Evolutionary conservation across 2,329 filamentous ascomycete species (phyloP).

Genomic region (Sordariomycetes sp.): DNA sequence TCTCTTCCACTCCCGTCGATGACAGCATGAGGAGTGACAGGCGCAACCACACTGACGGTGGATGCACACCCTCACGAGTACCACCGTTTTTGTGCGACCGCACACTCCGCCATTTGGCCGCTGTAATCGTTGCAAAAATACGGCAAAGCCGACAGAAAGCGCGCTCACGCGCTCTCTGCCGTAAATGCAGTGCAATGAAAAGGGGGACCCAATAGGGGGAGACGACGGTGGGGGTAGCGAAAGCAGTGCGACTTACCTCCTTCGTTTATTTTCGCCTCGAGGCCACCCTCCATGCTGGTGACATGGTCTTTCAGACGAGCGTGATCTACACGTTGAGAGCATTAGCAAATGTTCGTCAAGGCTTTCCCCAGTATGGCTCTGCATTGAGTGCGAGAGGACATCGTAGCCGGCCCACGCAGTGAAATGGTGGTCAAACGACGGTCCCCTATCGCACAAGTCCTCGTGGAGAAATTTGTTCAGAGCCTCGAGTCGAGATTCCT

Average conservation of each 20-base stretch:
- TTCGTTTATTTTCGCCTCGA: slow-evolving; percentile 88
- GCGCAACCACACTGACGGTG: not conserved
- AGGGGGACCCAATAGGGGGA: slow-evolving; percentile 11
- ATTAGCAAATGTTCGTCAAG: slow-evolving; percentile 9
- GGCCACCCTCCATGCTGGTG: slow-evolving; percentile 72
- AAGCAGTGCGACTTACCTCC: slow-evolving; percentile 57
- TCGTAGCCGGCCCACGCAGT: not conserved
- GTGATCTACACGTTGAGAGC: slow-evolving; percentile 52
- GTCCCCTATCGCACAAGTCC: not conserved
- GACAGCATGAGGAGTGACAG: slow-evolving; percentile 2
- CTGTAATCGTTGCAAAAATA: too few species aligned
- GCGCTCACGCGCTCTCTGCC: too few species aligned
- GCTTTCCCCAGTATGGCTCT: too few species aligned
- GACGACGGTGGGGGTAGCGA: not conserved
- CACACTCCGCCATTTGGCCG: too few species aligned
- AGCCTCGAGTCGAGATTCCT: too few species aligned
- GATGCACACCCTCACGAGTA: too few species aligned
- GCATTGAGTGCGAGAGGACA: not conserved
- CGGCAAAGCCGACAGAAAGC: slow-evolving; percentile 14
- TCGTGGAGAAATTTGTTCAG: not conserved
- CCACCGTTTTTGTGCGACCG: too few species aligned
- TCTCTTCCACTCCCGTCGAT: slow-evolving; percentile 7
- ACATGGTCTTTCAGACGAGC: slow-evolving; percentile 90
- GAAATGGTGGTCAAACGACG: too few species aligned
- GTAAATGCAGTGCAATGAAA: slow-evolving; percentile 13